Conservation (phyloP, 1,284 basidiomycete species). For the Trametes versicolor region DNA sequence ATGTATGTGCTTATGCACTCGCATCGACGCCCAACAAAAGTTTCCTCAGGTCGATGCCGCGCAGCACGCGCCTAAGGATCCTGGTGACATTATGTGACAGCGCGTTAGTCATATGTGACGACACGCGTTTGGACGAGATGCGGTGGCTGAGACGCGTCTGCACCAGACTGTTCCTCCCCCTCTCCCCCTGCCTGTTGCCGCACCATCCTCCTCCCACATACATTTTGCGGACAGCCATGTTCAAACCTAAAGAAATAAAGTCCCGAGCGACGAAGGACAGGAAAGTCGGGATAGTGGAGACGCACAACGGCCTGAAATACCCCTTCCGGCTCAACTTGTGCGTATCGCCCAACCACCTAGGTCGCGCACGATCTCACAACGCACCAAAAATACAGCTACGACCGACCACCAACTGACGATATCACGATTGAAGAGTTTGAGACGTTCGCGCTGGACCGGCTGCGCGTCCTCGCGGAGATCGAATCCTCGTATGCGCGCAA, state of each 20-base stretch:
- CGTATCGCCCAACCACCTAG: constrained; percentile 41
- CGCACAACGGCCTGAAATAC: constrained; percentile 53
- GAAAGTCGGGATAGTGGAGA: constrained; percentile 23
- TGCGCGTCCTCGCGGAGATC: constrained; percentile 94
- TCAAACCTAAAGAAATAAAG: constrained; percentile 2
- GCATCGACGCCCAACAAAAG: neutral
- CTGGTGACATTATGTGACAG: constrained; percentile 7
- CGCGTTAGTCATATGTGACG: constrained; percentile 30
- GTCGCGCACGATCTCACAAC: constrained; percentile 13
- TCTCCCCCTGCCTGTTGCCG: neutral
- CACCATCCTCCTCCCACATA: neutral
- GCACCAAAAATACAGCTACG: constrained; percentile 71
- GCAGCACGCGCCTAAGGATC: neutral
- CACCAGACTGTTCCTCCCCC: neutral
- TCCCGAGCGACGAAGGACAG: neutral
- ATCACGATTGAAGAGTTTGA: constrained; percentile 98
- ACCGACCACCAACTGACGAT: constrained; percentile 87
- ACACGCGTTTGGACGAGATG: constrained; percentile 24
- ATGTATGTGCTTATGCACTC: constrained; percentile 34
- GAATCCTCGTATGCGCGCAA: constrained; percentile 93
- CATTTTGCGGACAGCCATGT: constrained; percentile 4
- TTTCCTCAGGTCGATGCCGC: neutral
- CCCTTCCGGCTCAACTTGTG: constrained; percentile 87
- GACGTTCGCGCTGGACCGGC: constrained; percentile 87
- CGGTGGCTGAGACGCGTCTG: constrained; percentile 23